These are phyloP conservation scores for Starmerella bombi DNA, from an alignment of 805 yeast genomes.

Conservation along the genomic window DNA sequence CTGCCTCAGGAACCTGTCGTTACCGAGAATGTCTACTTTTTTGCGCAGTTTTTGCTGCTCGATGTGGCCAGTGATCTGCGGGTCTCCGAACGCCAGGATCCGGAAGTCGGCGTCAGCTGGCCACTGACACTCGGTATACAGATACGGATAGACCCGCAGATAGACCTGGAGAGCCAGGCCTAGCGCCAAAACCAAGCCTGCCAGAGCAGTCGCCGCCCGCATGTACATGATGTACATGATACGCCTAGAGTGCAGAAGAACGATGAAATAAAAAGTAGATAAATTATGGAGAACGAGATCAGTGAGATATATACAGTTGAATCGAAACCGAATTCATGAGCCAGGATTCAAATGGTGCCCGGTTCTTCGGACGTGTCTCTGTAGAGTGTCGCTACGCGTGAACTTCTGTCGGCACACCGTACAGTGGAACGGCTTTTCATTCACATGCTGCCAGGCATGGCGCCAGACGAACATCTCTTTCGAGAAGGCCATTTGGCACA, in stretches of 20 bases:
- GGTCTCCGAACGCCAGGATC: slow-evolving; percentile 83
- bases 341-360: slow-evolving; percentile 3
- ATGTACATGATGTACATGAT: too few relatives aligned
- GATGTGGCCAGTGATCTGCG: slow-evolving; percentile 72
- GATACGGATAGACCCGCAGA: slow-evolving; percentile 46
- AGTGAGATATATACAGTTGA: not conserved
- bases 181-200: slow-evolving; percentile 14
- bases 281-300: not conserved
- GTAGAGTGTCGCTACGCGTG: slow-evolving; percentile 16
- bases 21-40: slow-evolving; percentile 73
- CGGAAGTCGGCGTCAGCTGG: slow-evolving; percentile 29
- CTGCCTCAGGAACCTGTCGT: slow-evolving; percentile 81
- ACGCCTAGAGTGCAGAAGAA: not conserved
- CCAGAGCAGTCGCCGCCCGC: not conserved
- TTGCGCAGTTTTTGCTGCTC: slow-evolving; percentile 36
- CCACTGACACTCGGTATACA: slow-evolving; percentile 24
- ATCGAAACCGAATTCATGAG: not conserved
- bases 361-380: slow-evolving; percentile 13
- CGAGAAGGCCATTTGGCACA: slow-evolving; percentile 8
- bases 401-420: slow-evolving; percentile 13
- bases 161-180: slow-evolving; percentile 39
- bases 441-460: slow-evolving; percentile 15
- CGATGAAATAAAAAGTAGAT: not conserved
- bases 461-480: slow-evolving; percentile 18
- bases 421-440: slow-evolving; percentile 17